Percentiles rank a stretch among this genome's conserved stretches.
Evolutionary conservation across 441 rosid species (phyloP).

Genomic region (Populus hybrid): DNA sequence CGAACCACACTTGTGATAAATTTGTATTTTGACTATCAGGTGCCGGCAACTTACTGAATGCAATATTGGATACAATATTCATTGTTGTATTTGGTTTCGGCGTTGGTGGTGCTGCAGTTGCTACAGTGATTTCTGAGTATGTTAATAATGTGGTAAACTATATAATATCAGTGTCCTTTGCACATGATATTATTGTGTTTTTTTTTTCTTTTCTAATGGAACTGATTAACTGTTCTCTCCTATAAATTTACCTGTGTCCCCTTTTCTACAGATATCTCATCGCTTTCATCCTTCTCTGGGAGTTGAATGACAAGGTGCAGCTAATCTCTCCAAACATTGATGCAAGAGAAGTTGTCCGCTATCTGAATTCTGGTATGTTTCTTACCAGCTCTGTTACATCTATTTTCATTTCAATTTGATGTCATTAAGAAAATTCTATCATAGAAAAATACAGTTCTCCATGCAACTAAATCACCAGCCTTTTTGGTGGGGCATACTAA

Average conservation of each 20-base stretch:
- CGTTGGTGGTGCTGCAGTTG: conserved; percentile 79
- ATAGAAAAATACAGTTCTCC: neutral
- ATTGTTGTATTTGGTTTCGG: conserved; percentile 71
- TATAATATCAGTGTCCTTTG: conserved; percentile 23
- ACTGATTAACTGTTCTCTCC: neutral
- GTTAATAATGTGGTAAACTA: conserved; percentile 73
- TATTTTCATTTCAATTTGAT: neutral
- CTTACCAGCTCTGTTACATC: neutral
- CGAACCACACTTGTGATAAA: conserved; percentile 9
- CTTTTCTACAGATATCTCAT: conserved; percentile 63
- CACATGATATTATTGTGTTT: conserved; percentile 10
- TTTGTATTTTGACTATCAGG: conserved; percentile 42
- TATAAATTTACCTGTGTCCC: conserved; percentile 8
- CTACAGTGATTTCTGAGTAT: conserved; percentile 97
- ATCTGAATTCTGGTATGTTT: conserved; percentile 74
- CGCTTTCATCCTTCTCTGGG: conserved; percentile 79
- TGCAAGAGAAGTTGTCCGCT: conserved; percentile 50
- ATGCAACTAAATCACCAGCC: neutral
- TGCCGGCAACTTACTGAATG: conserved; percentile 79
- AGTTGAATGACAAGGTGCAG: conserved; percentile 66
- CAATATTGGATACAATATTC: conserved; percentile 70
- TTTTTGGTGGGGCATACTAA: neutral
- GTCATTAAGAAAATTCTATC: neutral
- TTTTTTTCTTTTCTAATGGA: neutral
- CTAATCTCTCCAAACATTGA: conserved; percentile 70